Base-by-base conservation (phyloP, 2,329 filamentous ascomycete genomes). In the Teratosphaeria nubilosa region DNA sequence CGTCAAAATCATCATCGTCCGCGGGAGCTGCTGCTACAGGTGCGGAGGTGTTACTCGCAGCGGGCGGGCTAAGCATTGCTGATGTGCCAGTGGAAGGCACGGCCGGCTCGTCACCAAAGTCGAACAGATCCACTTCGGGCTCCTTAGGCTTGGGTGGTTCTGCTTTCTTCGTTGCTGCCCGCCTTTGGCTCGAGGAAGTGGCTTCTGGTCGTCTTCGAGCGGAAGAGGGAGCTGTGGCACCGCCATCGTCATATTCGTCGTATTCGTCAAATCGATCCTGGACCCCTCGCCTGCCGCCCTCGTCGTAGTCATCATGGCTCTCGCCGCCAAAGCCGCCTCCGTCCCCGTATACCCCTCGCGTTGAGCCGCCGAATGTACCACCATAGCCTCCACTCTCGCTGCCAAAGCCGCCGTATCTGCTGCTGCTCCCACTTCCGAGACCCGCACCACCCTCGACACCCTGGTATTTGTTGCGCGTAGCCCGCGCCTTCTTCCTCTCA, bases 1-100 rank as follows among this genome's bases (percentile, higher is more conserved):
- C 94, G 70, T 97, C 94, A 69, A 97, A 97, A 63, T 96, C 94
- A 65, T 96, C 91, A 63, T 96, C 92, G 62, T 89, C 86, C 55
- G 83, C 85, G 50, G 78, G 77, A 31, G 59, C 56, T 5, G 59
- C 56, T 30, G 62, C 56, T 37, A 64, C 34, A 22, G 62, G 32
- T 10, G 68, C 60, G 16, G 66, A 37, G 10, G 76, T 22, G 24
- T 66, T 54, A 13, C 61, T 58, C 9, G 65, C 56, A n/a, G 59
- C 32, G 14, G 57, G 31, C 25, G 51, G 51, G 20, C 25, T 53
- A 14, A 27, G 25, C 53, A 51, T 7, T 57, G 13, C 62, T 58
- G 16, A 60, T 62, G 76, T 75, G 63, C 74, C 63, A 73, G 77
- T 77, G 5, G 79, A 73, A n/a, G 70, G 68, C 34, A 80, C 77